phyloP scores from a whole-genome alignment of 192 early-diverging fungal species.

The Spizellomyces sp. region DNA sequence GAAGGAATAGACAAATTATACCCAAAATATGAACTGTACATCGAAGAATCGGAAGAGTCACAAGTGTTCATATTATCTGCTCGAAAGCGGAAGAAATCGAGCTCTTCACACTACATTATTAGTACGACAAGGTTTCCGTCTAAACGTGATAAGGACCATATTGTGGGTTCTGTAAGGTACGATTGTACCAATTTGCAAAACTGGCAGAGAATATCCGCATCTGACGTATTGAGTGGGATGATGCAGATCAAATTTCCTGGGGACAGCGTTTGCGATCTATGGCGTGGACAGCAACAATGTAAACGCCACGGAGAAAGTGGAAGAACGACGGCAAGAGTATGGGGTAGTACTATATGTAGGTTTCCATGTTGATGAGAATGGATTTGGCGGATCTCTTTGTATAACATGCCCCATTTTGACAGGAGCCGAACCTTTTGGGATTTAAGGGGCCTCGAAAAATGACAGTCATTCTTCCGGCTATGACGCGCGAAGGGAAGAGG shows the following conservation, averaged over 20 bases:
- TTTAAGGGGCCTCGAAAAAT: slow-evolving; percentile 92
- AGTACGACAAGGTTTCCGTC: slow-evolving; percentile 26
- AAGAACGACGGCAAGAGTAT: slow-evolving; percentile 17
- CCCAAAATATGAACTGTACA: slow-evolving; percentile 70
- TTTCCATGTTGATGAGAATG: background rate
- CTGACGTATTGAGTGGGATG: background rate
- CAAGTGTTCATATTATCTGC: slow-evolving; percentile 66
- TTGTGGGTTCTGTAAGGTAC: slow-evolving; percentile 15
- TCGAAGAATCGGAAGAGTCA: slow-evolving; percentile 58
- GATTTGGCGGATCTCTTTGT: no score
- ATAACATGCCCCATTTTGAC: background rate
- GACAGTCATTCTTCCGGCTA: slow-evolving; percentile 75
- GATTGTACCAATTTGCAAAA: background rate
- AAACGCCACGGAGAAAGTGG: slow-evolving; percentile 40
- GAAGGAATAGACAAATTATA: slow-evolving; percentile 66
- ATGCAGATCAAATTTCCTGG: slow-evolving; percentile 79
- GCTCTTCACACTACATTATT: slow-evolving; percentile 69
- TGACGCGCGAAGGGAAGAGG: slow-evolving; percentile 63
- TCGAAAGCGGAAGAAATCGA: slow-evolving; percentile 67
- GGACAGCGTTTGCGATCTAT: slow-evolving; percentile 80
- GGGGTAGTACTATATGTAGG: slow-evolving; percentile 78
- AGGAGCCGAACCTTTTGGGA: slow-evolving; percentile 87
- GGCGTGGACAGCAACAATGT: background rate
- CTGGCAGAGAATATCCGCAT: background rate
- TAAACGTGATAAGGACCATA: slow-evolving; percentile 13